These are phyloP conservation scores for Kazachstania psychrophila DNA, from an alignment of 805 yeast genomes.

Conservation along the genomic window DNA sequence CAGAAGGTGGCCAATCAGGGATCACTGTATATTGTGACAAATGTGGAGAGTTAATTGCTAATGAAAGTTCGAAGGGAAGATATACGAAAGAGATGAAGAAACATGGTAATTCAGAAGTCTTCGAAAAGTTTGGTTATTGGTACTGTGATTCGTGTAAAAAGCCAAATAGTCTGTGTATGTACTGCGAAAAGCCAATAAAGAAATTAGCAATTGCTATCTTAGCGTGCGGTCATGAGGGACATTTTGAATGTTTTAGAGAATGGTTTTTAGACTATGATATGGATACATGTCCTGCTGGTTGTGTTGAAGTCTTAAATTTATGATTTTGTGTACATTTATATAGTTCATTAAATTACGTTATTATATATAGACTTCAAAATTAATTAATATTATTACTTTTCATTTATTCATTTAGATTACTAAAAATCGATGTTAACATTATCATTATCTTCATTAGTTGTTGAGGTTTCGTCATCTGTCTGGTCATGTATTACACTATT, in stretches of 20 bases:
- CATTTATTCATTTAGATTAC: neutral
- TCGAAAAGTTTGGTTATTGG: constrained; percentile 60
- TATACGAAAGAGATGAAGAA: constrained; percentile 17
- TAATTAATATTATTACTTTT: neutral
- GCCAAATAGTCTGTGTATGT: constrained; percentile 58
- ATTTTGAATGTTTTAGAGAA: constrained; percentile 62
- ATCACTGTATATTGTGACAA: constrained; percentile 51
- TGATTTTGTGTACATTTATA: no score
- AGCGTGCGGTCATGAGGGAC: constrained; percentile 83
- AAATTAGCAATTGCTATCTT: constrained; percentile 55
- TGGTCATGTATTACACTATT: neutral
- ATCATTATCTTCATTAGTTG: neutral
- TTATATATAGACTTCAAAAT: no score
- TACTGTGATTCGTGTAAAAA: constrained; percentile 66
- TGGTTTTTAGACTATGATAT: constrained; percentile 67
- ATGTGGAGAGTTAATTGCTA: constrained; percentile 51
- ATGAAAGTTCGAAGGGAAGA: constrained; percentile 44
- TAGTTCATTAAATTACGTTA: neutral
- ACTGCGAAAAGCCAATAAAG: constrained; percentile 68
- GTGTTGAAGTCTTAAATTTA: constrained; percentile 9
- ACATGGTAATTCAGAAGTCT: constrained; percentile 24
- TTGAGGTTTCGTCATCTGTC: neutral
- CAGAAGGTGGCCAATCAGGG: constrained; percentile 28
- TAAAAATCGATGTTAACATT: neutral
- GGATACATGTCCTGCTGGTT: constrained; percentile 75